phyloP scores from a whole-genome alignment of 441 rosid genomes.

The Adansonia gregorii region DNA sequence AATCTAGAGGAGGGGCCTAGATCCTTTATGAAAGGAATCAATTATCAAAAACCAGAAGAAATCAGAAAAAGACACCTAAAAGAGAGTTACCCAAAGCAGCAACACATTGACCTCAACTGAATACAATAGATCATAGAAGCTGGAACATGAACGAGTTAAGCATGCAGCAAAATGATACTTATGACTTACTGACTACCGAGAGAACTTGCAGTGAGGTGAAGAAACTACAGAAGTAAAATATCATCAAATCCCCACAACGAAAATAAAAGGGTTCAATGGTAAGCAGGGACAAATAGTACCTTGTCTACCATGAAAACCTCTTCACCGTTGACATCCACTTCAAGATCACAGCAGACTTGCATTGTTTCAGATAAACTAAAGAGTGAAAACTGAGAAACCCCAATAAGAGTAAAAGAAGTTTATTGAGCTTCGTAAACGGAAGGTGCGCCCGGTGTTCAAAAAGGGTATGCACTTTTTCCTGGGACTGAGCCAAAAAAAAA shows the following conservation, averaged over 20 bases:
- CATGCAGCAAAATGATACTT: not conserved
- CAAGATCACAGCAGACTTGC: constrained; percentile 51
- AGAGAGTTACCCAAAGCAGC: not conserved
- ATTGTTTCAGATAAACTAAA: constrained; percentile 29
- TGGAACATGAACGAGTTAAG: not conserved
- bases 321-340: constrained; percentile 64
- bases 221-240: not conserved
- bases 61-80: not conserved
- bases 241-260: not conserved
- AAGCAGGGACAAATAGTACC: constrained; percentile 36
- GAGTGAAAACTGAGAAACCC: not conserved
- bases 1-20: constrained; percentile 11
- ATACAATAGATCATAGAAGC: constrained; percentile 6
- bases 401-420: constrained; percentile 18
- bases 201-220: not conserved
- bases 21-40: not conserved
- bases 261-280: not conserved
- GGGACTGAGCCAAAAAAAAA: constrained; percentile 15
- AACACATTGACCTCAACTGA: not conserved
- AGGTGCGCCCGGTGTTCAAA: constrained; percentile 1
- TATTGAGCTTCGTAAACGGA: constrained; percentile 9
- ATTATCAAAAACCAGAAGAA: not conserved
- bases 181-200: not conserved
- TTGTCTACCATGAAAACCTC: constrained; percentile 55
- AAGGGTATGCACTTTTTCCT: constrained; percentile 23